phyloP scores from a whole-genome alignment of 192 early-diverging fungal species.

The Coemansia sp. region DNA sequence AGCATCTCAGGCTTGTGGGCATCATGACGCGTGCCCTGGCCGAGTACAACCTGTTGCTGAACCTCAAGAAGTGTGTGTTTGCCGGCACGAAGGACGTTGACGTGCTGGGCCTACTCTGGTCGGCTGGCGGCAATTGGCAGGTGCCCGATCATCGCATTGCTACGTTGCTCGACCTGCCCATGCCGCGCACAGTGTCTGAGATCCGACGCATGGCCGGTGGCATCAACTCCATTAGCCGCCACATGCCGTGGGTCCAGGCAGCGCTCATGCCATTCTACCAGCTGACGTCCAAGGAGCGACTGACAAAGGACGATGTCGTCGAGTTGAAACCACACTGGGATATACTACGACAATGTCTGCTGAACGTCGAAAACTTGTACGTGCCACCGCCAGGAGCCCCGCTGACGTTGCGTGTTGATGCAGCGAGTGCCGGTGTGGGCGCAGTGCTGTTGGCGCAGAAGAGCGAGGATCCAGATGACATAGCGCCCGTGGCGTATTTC shows the following conservation, averaged over 20 bases:
- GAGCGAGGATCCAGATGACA: no score
- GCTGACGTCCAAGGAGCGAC: background rate
- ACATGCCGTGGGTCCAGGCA: conserved; percentile 16
- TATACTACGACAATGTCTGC: background rate
- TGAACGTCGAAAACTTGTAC: conserved; percentile 12
- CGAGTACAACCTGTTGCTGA: conserved; percentile 11
- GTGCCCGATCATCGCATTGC: conserved; percentile 18
- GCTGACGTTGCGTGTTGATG: conserved; percentile 12
- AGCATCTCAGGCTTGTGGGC: conserved; percentile 4
- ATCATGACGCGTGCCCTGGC: conserved; percentile 6
- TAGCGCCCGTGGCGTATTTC: conserved; percentile 19
- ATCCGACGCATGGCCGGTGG: conserved; percentile 19
- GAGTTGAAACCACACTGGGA: conserved; percentile 5
- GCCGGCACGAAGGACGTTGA: background rate
- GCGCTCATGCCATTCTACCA: conserved; percentile 18
- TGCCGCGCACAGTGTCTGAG: conserved; percentile 7
- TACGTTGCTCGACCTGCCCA: conserved; percentile 9
- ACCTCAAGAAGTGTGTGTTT: conserved; percentile 3
- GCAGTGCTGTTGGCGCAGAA: no score
- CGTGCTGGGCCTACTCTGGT: background rate
- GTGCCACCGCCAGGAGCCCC: conserved; percentile 9
- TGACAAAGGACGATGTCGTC: conserved; percentile 5
- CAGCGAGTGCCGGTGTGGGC: no score
- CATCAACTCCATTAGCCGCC: conserved; percentile 13
- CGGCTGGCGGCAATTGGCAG: background rate